Evolutionary conservation across 2,329 filamentous ascomycete genomes (phyloP).

Genomic region (Arthrobotrys entomopaga): DNA sequence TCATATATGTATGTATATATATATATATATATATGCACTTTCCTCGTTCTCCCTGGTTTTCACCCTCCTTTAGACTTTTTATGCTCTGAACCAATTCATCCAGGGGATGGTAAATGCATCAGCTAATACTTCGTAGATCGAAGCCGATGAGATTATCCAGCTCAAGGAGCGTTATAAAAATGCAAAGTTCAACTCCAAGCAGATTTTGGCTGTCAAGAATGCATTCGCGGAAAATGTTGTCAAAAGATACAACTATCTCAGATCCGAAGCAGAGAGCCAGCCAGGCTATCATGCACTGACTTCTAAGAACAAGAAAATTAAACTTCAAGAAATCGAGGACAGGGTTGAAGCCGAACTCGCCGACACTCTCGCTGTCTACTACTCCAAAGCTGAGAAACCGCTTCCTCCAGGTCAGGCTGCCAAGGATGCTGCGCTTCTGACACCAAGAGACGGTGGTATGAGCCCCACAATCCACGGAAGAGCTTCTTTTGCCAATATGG

Average conservation of each 20-base stretch:
- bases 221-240: neutral
- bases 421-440: neutral
- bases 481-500: neutral
- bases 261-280: neutral
- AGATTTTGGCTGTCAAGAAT: neutral
- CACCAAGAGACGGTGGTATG: neutral
- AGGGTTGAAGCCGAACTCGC: neutral
- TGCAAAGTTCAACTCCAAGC: neutral
- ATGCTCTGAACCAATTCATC: too few relatives aligned
- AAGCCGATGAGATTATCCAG: too few relatives aligned
- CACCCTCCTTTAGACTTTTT: too few relatives aligned
- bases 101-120: too few relatives aligned
- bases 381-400: neutral
- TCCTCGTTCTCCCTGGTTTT: too few relatives aligned
- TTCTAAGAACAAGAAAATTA: conserved; percentile 15
- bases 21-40: too few relatives aligned
- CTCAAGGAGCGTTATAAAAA: too few relatives aligned
- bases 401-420: neutral
- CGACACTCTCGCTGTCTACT: neutral
- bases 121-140: too few relatives aligned
- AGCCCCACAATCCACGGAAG: neutral
- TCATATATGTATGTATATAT: too few relatives aligned
- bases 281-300: conserved; percentile 2
- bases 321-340: conserved; percentile 10
- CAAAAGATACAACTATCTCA: neutral